Conservation (phyloP, 345 rosid genomes). For the Eucalyptus urophylla region DNA sequence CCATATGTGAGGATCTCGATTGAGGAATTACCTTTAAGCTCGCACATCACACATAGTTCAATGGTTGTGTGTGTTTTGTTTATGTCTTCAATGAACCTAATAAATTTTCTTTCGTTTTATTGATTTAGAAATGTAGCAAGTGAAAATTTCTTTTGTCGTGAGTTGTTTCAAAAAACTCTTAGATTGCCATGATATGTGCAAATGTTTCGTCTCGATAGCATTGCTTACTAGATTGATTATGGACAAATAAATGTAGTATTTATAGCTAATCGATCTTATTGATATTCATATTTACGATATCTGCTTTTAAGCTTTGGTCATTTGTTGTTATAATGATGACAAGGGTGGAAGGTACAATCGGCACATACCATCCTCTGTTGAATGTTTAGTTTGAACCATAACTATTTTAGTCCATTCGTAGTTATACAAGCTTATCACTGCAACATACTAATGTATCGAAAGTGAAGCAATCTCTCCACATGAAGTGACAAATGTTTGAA, state of each 20-base stretch:
- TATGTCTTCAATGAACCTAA: neutral
- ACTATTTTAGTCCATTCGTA: neutral
- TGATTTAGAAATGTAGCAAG: neutral
- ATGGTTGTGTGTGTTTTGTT: neutral
- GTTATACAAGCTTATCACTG: neutral
- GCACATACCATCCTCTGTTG: rapidly evolving
- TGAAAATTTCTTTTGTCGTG: neutral
- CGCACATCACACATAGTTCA: neutral
- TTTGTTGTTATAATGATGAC: neutral
- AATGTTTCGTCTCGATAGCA: neutral
- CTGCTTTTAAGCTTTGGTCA: neutral
- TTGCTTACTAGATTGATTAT: neutral
- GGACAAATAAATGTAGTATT: neutral
- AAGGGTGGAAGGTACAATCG: neutral
- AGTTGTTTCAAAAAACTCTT: neutral
- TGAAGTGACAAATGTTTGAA: neutral
- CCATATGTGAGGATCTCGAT: neutral
- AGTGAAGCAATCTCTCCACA: neutral
- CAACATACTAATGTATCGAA: rapidly evolving
- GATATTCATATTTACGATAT: neutral
- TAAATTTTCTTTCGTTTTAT: neutral
- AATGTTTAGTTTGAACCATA: neutral
- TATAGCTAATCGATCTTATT: neutral
- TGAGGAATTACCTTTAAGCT: neutral
- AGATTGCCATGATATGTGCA: neutral